These are phyloP conservation scores for Carallia pectinifolia DNA, from an alignment of 345 rosid species.

Conservation along the genomic window DNA sequence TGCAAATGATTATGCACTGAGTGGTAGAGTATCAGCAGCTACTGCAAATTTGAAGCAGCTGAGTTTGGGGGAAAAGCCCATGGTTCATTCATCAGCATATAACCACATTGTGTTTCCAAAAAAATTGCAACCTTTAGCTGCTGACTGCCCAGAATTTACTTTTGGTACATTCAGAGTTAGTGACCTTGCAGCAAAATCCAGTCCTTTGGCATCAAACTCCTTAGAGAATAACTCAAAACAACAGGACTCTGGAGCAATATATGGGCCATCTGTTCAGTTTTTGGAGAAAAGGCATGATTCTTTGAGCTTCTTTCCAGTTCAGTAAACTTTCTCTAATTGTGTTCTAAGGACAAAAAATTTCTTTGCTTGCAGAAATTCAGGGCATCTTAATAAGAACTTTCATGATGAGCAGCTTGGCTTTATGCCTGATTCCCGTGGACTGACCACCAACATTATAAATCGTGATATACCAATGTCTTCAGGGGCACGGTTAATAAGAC, in stretches of 20 bases:
- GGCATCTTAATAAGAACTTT: slow-evolving; percentile 5
- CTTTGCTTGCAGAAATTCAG: slow-evolving; percentile 29
- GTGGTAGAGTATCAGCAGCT: slow-evolving; percentile 25
- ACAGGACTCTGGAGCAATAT: slow-evolving; percentile 20
- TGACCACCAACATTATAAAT: slow-evolving; percentile 23
- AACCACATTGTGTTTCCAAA: slow-evolving; percentile 44
- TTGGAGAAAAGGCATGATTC: slow-evolving; percentile 27
- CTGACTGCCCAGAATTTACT: slow-evolving; percentile 51
- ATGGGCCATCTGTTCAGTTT: slow-evolving; percentile 21
- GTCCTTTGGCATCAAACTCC: slow-evolving; percentile 19
- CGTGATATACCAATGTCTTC: slow-evolving; percentile 13
- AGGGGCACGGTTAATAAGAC: slow-evolving; percentile 17
- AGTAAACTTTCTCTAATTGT: slow-evolving; percentile 1
- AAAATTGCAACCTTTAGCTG: slow-evolving; percentile 41
- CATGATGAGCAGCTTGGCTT: slow-evolving; percentile 20
- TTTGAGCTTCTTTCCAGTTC: slow-evolving; percentile 7
- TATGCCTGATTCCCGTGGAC: slow-evolving; percentile 17
- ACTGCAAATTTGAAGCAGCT: slow-evolving; percentile 34
- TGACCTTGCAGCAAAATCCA: slow-evolving; percentile 12
- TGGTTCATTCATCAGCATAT: slow-evolving; percentile 16
- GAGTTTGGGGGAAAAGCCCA: slow-evolving; percentile 25
- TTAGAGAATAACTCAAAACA: slow-evolving; percentile 11
- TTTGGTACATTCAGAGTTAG: slow-evolving; percentile 51
- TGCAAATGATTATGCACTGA: slow-evolving; percentile 16
- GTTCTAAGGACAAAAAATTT: slow-evolving; percentile 3